These are phyloP conservation scores for Closterium sp. DNA, from an alignment of 139 green algal genomes.

Conservation along the genomic window DNA sequence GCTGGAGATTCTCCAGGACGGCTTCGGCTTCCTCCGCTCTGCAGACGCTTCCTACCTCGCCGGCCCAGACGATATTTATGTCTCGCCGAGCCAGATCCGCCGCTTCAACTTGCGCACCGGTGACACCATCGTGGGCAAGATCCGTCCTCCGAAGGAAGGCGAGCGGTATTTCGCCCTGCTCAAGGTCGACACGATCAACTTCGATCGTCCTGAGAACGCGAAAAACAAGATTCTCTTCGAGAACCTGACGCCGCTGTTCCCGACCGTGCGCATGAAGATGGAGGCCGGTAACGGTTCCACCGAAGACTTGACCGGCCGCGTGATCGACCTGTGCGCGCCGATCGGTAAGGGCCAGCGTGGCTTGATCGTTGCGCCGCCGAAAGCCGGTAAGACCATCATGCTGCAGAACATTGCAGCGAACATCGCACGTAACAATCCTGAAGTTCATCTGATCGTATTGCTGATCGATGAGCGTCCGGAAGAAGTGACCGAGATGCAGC, in stretches of 20 bases:
- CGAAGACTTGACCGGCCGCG: background rate
- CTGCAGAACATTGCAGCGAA: background rate
- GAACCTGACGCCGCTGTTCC: slow-evolving; percentile 31
- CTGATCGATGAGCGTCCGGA: slow-evolving; percentile 11
- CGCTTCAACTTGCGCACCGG: slow-evolving; percentile 7
- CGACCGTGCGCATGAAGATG: background rate
- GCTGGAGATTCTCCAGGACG: slow-evolving; percentile 18
- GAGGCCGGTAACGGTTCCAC: background rate
- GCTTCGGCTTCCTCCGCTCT: slow-evolving; percentile 26
- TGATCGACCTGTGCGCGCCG: slow-evolving; percentile 18
- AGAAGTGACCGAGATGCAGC: slow-evolving; percentile 13
- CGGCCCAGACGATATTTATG: slow-evolving; percentile 20
- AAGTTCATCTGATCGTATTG: slow-evolving; percentile 4
- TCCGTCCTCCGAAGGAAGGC: slow-evolving; percentile 23
- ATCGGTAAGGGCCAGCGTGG: slow-evolving; percentile 19
- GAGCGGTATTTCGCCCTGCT: slow-evolving; percentile 29
- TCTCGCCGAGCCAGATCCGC: slow-evolving; percentile 21
- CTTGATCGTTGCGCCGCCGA: background rate
- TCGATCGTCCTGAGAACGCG: background rate
- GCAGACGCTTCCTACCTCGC: slow-evolving; percentile 12
- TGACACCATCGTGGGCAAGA: slow-evolving; percentile 11
- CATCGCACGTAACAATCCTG: background rate
- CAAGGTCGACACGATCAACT: slow-evolving; percentile 17
- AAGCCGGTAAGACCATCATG: slow-evolving; percentile 2
- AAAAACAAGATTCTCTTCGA: slow-evolving; percentile 12